Evolutionary conservation across 345 rosid genomes (phyloP).

Genomic region (Citrus unshiu): DNA sequence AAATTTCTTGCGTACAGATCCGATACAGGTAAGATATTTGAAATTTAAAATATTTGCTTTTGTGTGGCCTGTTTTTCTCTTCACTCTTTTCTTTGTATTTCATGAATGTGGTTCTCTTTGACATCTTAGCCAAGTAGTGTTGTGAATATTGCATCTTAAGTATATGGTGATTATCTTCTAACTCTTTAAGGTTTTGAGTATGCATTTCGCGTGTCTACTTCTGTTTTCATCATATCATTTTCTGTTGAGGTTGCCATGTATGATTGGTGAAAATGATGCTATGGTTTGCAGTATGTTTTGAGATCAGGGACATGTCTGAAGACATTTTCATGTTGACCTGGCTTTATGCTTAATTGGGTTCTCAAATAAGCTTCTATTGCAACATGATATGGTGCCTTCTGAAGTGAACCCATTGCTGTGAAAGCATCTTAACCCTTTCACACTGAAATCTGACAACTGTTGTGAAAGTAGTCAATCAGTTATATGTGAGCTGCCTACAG

Average conservation of each 20-base stretch:
- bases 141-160: background rate
- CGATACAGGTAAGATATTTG: slow-evolving; percentile 52
- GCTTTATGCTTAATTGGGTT: background rate
- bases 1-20: slow-evolving; percentile 70
- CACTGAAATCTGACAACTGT: too few species aligned
- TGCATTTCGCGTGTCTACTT: too few species aligned
- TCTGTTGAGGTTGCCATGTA: background rate
- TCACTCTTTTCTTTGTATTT: background rate
- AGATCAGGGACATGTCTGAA: background rate
- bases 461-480: background rate
- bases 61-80: background rate
- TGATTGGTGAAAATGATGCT: slow-evolving; percentile 1
- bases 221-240: background rate
- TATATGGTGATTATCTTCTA: background rate
- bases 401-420: background rate
- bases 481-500: background rate
- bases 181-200: background rate
- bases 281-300: background rate
- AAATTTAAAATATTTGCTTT: background rate
- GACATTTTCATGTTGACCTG: background rate
- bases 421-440: background rate
- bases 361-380: background rate
- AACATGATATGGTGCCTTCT: background rate
- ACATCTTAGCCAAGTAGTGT: background rate
- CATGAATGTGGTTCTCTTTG: background rate